phyloP scores from a whole-genome alignment of 176 grass and related monocot species.

The Avena eriantha region DNA sequence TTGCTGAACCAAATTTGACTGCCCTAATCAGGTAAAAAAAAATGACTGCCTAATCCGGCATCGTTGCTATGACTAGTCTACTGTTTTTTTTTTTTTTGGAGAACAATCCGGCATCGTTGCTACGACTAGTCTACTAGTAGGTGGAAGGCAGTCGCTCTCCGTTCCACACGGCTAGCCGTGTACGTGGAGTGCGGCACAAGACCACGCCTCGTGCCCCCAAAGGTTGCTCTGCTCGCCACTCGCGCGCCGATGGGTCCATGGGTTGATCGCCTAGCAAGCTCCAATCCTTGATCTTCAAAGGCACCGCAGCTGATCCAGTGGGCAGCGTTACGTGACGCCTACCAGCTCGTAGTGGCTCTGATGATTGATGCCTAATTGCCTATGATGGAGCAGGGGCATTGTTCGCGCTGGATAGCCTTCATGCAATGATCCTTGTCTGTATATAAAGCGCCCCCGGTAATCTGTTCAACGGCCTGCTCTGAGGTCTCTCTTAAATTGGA shows the following conservation, averaged over 20 bases:
- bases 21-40: no score
- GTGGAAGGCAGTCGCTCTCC: not conserved
- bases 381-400: not conserved
- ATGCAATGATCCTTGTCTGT: not conserved
- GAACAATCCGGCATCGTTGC: not conserved
- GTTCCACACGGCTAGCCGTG: not conserved
- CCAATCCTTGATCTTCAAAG: conserved; percentile 54
- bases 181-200: conserved; percentile 52
- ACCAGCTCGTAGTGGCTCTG: conserved; percentile 1
- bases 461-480: not conserved
- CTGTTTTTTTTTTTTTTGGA: no score
- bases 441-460: conserved; percentile 11
- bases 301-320: conserved; percentile 16
- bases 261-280: not conserved
- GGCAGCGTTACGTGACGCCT: conserved; percentile 25
- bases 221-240: conserved; percentile 40
- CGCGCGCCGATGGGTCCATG: not conserved
- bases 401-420: not conserved
- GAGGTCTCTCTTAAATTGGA: not conserved
- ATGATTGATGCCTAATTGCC: conserved; percentile 9
- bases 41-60: not conserved
- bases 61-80: not conserved
- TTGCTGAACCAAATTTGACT: not conserved
- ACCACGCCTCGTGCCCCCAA: conserved; percentile 41
- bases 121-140: not conserved